Base-by-base conservation (phyloP, 768 basidiomycete species). In the Gymnopilus dilepis region DNA sequence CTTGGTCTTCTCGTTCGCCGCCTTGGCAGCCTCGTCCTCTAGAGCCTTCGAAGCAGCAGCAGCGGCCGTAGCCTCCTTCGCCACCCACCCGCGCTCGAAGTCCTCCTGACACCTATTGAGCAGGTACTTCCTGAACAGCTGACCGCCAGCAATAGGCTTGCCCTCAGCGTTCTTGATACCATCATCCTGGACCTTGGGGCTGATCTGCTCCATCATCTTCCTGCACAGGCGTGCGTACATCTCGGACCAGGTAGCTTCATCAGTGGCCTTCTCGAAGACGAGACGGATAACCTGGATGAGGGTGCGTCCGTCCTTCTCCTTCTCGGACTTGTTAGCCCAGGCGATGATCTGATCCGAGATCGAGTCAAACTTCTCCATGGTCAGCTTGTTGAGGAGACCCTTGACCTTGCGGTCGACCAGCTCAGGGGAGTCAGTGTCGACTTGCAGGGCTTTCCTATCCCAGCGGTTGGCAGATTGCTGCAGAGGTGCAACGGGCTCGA, bases 31-130 rank as follows among this genome's bases (percentile, higher is more conserved):
- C 69, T 90, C 82, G 73, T 98, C 95, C 68, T 94, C 90, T n/a
- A 82, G 82, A 5, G 90, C 91, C 76, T 96, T 97, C 28, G 83
- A 82, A 6, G 88, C 90, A 19, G 95, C 96, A 15, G 95, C 95
- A 3, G 88, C 90, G 19, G 92, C 91, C 0, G 95, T 87, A 7
- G 90, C 81, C 71, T 96, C 94, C 75, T 95, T 93, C 22, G 88
- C 86, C 38, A 90, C 84, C 96, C 96, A 98, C 6, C 95, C 95
- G 62, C 89, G 87, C 80, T 99, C 97, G 75, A 99, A 98, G 78
- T 98, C 96, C 72, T 97, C 94, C 73, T 97, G 96, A 78, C 97
- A 99, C 43, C 96, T 87, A 72, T 97, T 97, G 57, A 99, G 84
- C 21, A 99, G 85, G 78, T 98, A 98, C 78, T 97, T 97, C 64